These are phyloP conservation scores for Venturia aucupariae DNA, from an alignment of 2,329 filamentous ascomycete genomes.

Conservation along the genomic window DNA sequence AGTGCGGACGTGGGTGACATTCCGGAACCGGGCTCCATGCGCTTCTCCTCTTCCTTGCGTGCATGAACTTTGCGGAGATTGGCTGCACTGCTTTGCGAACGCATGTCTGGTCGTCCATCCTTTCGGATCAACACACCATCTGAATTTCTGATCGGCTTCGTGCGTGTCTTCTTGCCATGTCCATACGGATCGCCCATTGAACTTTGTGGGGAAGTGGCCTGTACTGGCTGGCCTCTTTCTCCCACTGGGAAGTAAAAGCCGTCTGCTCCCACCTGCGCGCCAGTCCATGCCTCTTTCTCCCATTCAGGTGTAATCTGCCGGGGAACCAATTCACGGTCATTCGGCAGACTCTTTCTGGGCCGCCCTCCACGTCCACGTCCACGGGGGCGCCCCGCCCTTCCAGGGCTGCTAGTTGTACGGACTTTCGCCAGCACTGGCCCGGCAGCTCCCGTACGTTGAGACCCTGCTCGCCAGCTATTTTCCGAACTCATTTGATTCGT, in stretches of 20 bases:
- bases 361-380: conserved; percentile 32
- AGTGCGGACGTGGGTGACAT: neutral
- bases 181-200: conserved; percentile 26
- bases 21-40: neutral
- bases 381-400: conserved; percentile 18
- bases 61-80: conserved; percentile 43
- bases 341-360: conserved; percentile 28
- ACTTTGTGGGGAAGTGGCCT: conserved; percentile 12
- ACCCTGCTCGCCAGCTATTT: conserved; percentile 14
- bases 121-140: conserved; percentile 43
- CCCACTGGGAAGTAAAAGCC: conserved; percentile 25
- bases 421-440: neutral
- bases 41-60: conserved; percentile 32
- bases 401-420: neutral
- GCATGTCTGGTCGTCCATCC: conserved; percentile 43
- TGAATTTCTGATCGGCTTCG: conserved; percentile 40
- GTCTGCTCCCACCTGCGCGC: conserved; percentile 28
- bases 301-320: conserved; percentile 30
- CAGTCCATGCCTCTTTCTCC: conserved; percentile 31
- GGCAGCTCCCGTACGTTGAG: conserved; percentile 1
- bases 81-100: conserved; percentile 42
- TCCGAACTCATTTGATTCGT: conserved; percentile 10
- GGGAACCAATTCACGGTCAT: conserved; percentile 20
- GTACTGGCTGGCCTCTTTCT: conserved; percentile 1
- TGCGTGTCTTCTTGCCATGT: conserved; percentile 40